Percentiles rank a stretch among this genome's conserved stretches.
Evolutionary conservation across 2,329 filamentous ascomycete genomes (phyloP).

Genomic region (Arthrinium puccinioides): DNA sequence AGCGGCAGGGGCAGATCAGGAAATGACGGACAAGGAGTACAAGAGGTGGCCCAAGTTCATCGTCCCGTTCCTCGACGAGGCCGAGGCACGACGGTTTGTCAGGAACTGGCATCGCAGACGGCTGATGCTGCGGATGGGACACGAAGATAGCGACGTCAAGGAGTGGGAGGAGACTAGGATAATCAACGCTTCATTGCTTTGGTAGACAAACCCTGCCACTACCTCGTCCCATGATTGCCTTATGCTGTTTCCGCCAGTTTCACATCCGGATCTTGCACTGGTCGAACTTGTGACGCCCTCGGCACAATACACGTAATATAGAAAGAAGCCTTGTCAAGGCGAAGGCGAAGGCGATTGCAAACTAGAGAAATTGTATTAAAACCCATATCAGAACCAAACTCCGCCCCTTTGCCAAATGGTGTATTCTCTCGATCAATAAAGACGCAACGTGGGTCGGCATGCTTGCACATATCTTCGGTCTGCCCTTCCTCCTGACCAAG

Average conservation of each 20-base stretch:
- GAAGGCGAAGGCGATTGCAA: neutral
- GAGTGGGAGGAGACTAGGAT: slow-evolving; percentile 20
- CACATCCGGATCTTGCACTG: too few relatives aligned
- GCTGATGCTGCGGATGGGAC: slow-evolving; percentile 17
- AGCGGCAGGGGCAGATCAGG: neutral
- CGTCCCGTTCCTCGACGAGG: slow-evolving; percentile 45
- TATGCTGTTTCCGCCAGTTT: too few relatives aligned
- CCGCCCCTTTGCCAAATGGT: too few relatives aligned
- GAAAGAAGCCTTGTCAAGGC: neutral
- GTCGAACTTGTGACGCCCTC: neutral
- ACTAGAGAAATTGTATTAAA: slow-evolving; percentile 3
- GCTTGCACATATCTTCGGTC: too few relatives aligned
- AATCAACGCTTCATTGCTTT: slow-evolving; percentile 19
- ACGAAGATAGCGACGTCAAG: slow-evolving; percentile 4
- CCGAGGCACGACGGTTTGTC: slow-evolving; percentile 45
- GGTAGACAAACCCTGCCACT: slow-evolving; percentile 17
- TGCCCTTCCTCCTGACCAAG: too few relatives aligned
- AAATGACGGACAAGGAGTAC: slow-evolving; percentile 12
- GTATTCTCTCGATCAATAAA: too few relatives aligned
- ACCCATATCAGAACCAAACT: slow-evolving; percentile 5
- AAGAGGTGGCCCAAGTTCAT: slow-evolving; percentile 40
- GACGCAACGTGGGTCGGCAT: too few relatives aligned
- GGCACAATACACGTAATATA: neutral
- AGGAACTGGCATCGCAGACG: slow-evolving; percentile 34
- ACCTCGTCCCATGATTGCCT: too few relatives aligned